Base-by-base conservation (phyloP, 306 rosid genomes). In the Comarum palustre region DNA sequence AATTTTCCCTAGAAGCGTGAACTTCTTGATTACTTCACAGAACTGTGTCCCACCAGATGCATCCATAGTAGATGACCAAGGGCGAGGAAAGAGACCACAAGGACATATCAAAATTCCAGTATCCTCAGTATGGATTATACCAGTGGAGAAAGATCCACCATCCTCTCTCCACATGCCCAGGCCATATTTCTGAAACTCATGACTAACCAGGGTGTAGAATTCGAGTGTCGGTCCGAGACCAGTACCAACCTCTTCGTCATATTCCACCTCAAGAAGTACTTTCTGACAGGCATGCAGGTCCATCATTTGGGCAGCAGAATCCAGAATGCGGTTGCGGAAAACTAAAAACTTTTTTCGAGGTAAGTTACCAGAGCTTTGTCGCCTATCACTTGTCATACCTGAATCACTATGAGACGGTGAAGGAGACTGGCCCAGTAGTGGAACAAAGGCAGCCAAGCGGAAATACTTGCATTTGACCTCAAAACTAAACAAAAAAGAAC, bases 211-310 rank as follows among this genome's bases (percentile, higher is more conserved):
- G 73, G 99, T 91, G 78, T 91, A 95, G 75, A 95, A 95, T 81
- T 95, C 99, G 84, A 95, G 84, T 32, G 99, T 95, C 11, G 97
- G 99, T 70, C 99, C 99, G 76, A 92, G 96, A 76, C 99, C 99
- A 71, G 96, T 95, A 73, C 99, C 99, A 70, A 95, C 99, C 83
- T 95, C 99, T 77, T 92, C 97, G 62, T 86, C 78, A 82, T 87
- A 95, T 83, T 88, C 97, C 80, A 95, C 96, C 86, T 91, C 99
- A 78, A 95, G 91, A 75, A 86, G 86, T 43, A 84, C 89, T 84
- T 86, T 95, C 41, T 88, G 82, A 73, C 71, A 55, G 31, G 90
- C 96, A 90, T 86, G 83, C 78, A 75, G 77, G 22, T 90, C 86
- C 99, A 95, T 95, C 95, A 95, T 92, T 80, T 91, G 71, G 69